A percentile compares a stretch with the other conserved stretches of the same genome.
These are phyloP conservation scores for Pythium utonaiense DNA, from an alignment of 352 stramenopile genomes.

Conservation along the genomic window DNA sequence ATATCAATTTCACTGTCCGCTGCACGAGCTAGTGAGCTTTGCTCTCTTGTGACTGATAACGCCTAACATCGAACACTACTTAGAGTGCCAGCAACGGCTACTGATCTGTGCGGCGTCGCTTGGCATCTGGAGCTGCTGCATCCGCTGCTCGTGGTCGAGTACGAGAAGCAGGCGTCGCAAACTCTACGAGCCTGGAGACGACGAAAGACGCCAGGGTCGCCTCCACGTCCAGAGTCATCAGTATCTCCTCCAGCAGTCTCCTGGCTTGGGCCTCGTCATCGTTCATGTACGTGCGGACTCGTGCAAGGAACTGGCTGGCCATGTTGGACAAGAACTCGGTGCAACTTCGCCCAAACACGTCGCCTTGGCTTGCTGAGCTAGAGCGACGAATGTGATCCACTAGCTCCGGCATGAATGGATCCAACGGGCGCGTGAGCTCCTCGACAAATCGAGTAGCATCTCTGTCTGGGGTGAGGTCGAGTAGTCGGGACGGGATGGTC, in stretches of 20 bases:
- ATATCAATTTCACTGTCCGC: not conserved
- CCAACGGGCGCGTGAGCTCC: constrained; percentile 23
- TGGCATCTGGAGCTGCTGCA: constrained; percentile 1
- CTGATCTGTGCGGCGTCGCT: constrained; percentile 10
- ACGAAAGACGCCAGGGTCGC: constrained; percentile 12
- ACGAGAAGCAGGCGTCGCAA: not conserved
- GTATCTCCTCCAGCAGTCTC: constrained; percentile 17
- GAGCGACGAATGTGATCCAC: constrained; percentile 26
- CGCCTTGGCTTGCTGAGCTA: constrained; percentile 20
- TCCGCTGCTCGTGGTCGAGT: not conserved
- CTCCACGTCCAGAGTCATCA: constrained; percentile 14
- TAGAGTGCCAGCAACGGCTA: not conserved
- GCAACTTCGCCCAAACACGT: constrained; percentile 21
- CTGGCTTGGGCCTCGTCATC: not conserved
- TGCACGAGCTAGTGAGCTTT: not conserved
- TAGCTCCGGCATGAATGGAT: constrained; percentile 30
- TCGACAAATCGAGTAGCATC: constrained; percentile 20
- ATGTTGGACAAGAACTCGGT: constrained; percentile 27
- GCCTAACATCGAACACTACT: not conserved
- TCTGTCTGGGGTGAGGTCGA: constrained; percentile 17
- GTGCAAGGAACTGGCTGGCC: constrained; percentile 24
- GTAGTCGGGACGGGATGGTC: constrained; percentile 10
- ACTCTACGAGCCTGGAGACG: constrained; percentile 5
- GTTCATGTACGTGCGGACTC: constrained; percentile 15
- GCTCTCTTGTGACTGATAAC: not conserved